These are phyloP conservation scores for Dothidotthia symphoricarpi DNA, from an alignment of 2,329 filamentous ascomycete genomes.

Conservation along the genomic window DNA sequence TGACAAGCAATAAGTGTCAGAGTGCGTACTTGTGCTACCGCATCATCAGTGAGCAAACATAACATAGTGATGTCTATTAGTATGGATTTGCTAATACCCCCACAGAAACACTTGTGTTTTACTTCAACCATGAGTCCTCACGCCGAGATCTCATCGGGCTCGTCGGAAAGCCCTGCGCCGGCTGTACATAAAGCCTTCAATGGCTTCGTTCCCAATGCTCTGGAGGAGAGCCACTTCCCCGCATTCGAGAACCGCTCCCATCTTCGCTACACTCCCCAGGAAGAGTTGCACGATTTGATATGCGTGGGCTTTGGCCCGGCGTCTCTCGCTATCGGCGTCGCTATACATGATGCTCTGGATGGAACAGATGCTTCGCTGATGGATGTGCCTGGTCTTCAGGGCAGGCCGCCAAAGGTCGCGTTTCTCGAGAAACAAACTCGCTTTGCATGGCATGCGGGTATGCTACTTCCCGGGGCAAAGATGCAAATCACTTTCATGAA, in stretches of 20 bases:
- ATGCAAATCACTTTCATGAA: conserved; percentile 99
- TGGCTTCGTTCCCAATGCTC: conserved; percentile 24
- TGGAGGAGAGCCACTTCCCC: conserved; percentile 31
- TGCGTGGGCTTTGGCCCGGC: conserved; percentile 93
- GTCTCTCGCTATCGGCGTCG: conserved; percentile 83
- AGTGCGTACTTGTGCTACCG: conserved; percentile 1
- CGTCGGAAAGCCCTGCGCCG: conserved; percentile 19
- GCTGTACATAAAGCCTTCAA: conserved; percentile 28
- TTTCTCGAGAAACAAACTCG: conserved; percentile 82
- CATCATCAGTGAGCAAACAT: conserved; percentile 6
- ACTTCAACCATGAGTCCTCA: conserved; percentile 35
- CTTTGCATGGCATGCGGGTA: conserved; percentile 93
- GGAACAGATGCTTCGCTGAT: conserved; percentile 38
- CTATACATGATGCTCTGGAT: conserved; percentile 71
- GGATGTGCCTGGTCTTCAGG: conserved; percentile 36
- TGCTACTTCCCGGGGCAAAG: conserved; percentile 87
- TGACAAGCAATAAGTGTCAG: conserved; percentile 5
- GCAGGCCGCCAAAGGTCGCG: conserved; percentile 64
- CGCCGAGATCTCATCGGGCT: conserved; percentile 25
- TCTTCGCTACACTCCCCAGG: conserved; percentile 54
- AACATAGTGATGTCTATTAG: background rate
- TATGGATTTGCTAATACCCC: background rate
- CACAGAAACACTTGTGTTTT: too few species aligned
- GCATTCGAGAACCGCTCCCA: conserved; percentile 43
- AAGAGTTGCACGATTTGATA: conserved; percentile 76